Evolutionary conservation across 148 eudicot genomes (phyloP), one percentile per base, ranked within the genome.

Genomic region (Diospyros kaki): DNA sequence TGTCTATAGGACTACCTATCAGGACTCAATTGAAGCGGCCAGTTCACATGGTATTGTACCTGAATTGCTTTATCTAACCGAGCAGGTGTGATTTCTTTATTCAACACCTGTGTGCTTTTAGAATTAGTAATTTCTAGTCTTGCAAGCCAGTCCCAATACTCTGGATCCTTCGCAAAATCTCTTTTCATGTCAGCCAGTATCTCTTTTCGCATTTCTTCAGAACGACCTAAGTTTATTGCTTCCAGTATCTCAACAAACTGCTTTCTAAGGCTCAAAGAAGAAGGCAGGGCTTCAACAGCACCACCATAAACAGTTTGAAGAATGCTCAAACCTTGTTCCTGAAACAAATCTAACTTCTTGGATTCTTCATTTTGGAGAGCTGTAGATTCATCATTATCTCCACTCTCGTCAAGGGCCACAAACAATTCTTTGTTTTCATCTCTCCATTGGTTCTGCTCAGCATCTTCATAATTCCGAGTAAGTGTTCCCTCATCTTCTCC

Each of bases 91-190:
- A 70, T 76, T 78, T 80, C 89, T 72, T 60, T 56, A 59, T 73
- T 73, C 63, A 75, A 66, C 75, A 76, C 85, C 42, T 75, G 73
- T 59, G 75, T 56, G 48, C 62, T 70, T 60, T 69, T 76, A 50
- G 72, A 71, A 56, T 70, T 81, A 69, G 71, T 71, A 64, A 76
- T 60, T 69, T 89, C 79, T 58, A 17, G 80, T 77, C 77, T 84
- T 2, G 97, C 98, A 82, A 88, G 92, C 97, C 97, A 94, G 58
- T 89, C 89, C 98, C 97, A 94, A 74, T 90, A 94, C 48, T 76
- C 84, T 7, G 95, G 86, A 38, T 79, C 88, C 58, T 80, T 73
- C 14, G 87, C 86, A 78, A 94, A 94, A 72, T 92, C 95, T 83
- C 87, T 88, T 55, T 72, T 84, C 93, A 91, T 87, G 70, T 85